These are phyloP conservation scores for Pseudoturritis turrita DNA, from an alignment of 345 rosid species.

Conservation along the genomic window DNA sequence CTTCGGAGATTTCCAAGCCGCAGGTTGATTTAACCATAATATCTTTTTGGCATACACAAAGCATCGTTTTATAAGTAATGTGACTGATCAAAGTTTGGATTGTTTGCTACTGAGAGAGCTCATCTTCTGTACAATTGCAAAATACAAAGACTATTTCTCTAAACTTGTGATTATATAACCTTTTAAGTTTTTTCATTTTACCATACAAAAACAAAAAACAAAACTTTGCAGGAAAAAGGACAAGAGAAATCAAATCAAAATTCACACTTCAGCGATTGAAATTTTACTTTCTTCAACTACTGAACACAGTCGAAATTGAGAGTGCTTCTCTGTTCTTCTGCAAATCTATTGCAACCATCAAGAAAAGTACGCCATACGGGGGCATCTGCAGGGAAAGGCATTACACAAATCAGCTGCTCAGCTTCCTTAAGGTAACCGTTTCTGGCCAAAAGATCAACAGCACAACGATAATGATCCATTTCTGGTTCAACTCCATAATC, in stretches of 20 bases:
- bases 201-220: background rate
- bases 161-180: constrained; percentile 1
- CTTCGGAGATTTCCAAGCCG: constrained; percentile 98
- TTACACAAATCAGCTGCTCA: constrained; percentile 49
- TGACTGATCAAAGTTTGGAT: constrained; percentile 21
- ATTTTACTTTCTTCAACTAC: background rate
- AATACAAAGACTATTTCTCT: constrained; percentile 14
- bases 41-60: constrained; percentile 16
- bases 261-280: background rate
- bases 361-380: constrained; percentile 72
- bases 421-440: constrained; percentile 62
- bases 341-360: constrained; percentile 54
- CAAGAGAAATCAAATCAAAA: background rate
- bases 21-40: constrained; percentile 33
- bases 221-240: background rate
- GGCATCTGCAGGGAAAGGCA: constrained; percentile 73
- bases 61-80: constrained; percentile 20
- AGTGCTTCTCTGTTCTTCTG: constrained; percentile 17
- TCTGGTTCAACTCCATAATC: constrained; percentile 56
- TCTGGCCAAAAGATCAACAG: constrained; percentile 67
- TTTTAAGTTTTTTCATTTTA: background rate
- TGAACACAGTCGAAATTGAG: background rate
- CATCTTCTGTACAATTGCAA: constrained; percentile 14
- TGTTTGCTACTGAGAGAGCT: constrained; percentile 12
- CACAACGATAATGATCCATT: constrained; percentile 67